Evolutionary conservation across 2,329 filamentous ascomycete species (phyloP).

Genomic region (Verticillium longisporum): DNA sequence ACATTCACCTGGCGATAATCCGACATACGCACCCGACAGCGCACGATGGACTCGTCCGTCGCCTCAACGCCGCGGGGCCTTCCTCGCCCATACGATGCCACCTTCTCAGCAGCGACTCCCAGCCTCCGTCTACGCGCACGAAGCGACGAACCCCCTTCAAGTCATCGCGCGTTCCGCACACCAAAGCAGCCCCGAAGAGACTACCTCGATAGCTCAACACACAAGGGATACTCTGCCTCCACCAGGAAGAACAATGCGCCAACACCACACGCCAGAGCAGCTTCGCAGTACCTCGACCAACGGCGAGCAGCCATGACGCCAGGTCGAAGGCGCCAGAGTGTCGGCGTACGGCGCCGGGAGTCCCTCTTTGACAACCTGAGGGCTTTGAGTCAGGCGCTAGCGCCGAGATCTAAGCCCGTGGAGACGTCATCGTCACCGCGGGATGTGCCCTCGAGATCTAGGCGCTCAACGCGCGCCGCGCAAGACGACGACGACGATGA

Average conservation of each 20-base stretch:
- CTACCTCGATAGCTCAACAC: neutral
- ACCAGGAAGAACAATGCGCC: conserved; percentile 33
- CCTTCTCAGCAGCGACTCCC: neutral
- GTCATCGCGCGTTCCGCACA: neutral
- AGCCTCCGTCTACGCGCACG: neutral
- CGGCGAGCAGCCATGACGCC: conserved; percentile 56
- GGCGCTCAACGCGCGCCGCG: conserved; percentile 17
- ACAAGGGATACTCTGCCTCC: conserved; percentile 35
- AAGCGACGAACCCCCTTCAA: neutral
- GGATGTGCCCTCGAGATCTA: conserved; percentile 17
- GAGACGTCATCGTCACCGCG: conserved; percentile 40
- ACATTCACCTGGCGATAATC: neutral
- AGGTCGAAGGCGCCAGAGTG: conserved; percentile 46
- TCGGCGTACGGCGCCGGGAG: conserved; percentile 44
- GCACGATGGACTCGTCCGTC: neutral
- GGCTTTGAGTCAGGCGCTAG: conserved; percentile 47
- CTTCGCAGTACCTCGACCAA: conserved; percentile 49
- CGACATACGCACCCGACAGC: neutral
- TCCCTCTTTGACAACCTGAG: conserved; percentile 47
- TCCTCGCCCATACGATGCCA: neutral
- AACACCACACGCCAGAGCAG: conserved; percentile 57
- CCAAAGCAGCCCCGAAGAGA: neutral
- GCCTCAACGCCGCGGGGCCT: neutral
- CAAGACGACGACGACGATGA: conserved; percentile 39
- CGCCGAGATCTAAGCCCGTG: conserved; percentile 37